These are phyloP conservation scores for Mucor plumbeus DNA, from an alignment of 371 early-diverging fungal genomes.

Conservation along the genomic window DNA sequence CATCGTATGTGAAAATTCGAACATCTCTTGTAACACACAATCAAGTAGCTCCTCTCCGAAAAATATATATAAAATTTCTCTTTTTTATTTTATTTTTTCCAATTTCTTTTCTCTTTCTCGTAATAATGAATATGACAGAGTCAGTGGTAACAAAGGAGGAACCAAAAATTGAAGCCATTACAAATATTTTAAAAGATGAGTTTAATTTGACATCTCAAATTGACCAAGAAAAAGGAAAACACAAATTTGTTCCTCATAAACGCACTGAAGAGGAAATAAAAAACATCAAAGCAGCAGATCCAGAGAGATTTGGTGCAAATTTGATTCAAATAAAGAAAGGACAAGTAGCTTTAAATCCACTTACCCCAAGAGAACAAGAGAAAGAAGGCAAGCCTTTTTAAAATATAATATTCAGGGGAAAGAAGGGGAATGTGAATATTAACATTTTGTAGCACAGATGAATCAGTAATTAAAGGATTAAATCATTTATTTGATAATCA, in stretches of 20 bases:
- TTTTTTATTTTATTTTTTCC: too few relatives aligned
- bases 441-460: conserved; percentile 27
- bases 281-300: conserved; percentile 13
- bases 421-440: background rate
- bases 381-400: conserved; percentile 31
- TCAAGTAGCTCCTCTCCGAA: too few relatives aligned
- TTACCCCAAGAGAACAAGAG: conserved; percentile 47
- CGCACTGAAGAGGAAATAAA: conserved; percentile 6
- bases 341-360: conserved; percentile 30
- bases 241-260: conserved; percentile 18
- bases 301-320: conserved; percentile 23
- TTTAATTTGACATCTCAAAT: conserved; percentile 13
- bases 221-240: conserved; percentile 4
- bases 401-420: background rate
- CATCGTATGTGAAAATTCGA: too few relatives aligned
- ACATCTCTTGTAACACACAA: too few relatives aligned
- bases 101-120: background rate
- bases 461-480: conserved; percentile 46
- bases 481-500: conserved; percentile 49
- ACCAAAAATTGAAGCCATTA: conserved; percentile 23
- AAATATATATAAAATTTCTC: too few relatives aligned
- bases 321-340: conserved; percentile 22
- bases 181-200: conserved; percentile 24
- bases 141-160: background rate
- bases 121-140: background rate